phyloP scores from a whole-genome alignment of 176 grass and related monocot genomes.

The Luzula sylvatica region DNA sequence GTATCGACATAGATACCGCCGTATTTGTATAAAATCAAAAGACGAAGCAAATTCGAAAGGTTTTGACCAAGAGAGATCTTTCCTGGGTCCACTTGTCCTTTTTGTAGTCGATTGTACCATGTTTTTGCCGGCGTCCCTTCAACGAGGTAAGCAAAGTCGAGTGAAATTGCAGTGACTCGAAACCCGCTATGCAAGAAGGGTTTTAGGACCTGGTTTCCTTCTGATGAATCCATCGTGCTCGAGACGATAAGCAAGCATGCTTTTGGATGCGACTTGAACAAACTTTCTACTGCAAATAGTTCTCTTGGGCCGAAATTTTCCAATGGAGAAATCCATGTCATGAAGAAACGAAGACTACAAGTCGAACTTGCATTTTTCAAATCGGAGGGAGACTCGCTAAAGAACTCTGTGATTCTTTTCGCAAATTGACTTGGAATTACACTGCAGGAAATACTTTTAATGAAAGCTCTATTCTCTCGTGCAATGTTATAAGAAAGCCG shows the following conservation, averaged over 20 bases:
- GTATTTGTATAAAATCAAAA: conserved; percentile 51
- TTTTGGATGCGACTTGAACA: conserved; percentile 63
- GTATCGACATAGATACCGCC: conserved; percentile 79
- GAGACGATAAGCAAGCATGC: conserved; percentile 76
- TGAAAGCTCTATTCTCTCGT: conserved; percentile 29
- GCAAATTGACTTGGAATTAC: conserved; percentile 23
- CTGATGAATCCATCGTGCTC: conserved; percentile 46
- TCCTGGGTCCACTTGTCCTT: conserved; percentile 42
- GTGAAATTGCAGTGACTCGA: conserved; percentile 33
- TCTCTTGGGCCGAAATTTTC: conserved; percentile 50
- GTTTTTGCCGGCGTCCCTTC: conserved; percentile 33
- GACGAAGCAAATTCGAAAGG: conserved; percentile 84
- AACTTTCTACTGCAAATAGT: conserved; percentile 56
- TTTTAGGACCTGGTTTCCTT: conserved; percentile 30
- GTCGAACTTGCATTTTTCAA: conserved; percentile 8
- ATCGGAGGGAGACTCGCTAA: not conserved
- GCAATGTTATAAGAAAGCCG: not conserved
- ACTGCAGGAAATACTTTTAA: conserved; percentile 13
- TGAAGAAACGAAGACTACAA: conserved; percentile 56
- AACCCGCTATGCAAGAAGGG: conserved; percentile 48
- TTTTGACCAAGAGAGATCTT: conserved; percentile 72
- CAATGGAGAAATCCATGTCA: conserved; percentile 68
- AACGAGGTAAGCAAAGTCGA: conserved; percentile 50
- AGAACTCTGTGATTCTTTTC: conserved; percentile 36
- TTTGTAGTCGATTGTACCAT: conserved; percentile 33